phyloP scores from a whole-genome alignment of 108 stramenopile genomes.

The Discostella stelligeroides region DNA sequence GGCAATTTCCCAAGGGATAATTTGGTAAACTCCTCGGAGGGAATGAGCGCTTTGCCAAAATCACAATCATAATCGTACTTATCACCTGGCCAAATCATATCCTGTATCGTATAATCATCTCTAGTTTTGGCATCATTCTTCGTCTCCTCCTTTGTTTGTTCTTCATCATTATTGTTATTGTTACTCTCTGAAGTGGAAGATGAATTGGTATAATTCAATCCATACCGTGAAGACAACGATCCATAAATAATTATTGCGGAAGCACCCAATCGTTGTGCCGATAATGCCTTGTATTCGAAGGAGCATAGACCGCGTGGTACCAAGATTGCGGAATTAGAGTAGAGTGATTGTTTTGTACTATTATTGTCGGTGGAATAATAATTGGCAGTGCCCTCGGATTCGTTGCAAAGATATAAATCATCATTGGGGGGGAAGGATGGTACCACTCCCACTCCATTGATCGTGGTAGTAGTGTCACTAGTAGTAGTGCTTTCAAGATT shows the following conservation, averaged over 20 bases:
- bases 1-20: slow-evolving; percentile 21
- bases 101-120: slow-evolving; percentile 19
- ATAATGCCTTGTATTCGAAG: slow-evolving; percentile 52
- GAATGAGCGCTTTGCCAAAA: slow-evolving; percentile 39
- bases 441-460: slow-evolving; percentile 23
- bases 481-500: not conserved
- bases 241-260: slow-evolving; percentile 52
- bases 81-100: slow-evolving; percentile 43
- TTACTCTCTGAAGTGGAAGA: slow-evolving; percentile 9
- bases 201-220: slow-evolving; percentile 36
- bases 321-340: slow-evolving; percentile 27
- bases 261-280: slow-evolving; percentile 47
- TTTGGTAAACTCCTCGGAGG: not conserved
- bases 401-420: slow-evolving; percentile 42
- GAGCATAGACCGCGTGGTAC: slow-evolving; percentile 57
- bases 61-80: slow-evolving; percentile 58
- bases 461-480: not conserved
- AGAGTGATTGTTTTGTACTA: not conserved
- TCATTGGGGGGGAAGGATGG: slow-evolving; percentile 44
- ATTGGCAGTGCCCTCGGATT: slow-evolving; percentile 22
- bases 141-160: not conserved
- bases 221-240: slow-evolving; percentile 42
- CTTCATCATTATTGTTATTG: not conserved
- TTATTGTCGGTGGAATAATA: slow-evolving; percentile 6
- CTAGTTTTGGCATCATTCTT: slow-evolving; percentile 21